A percentile compares a stretch with the other conserved stretches of the same genome.
Evolutionary conservation across 331 rosid genomes (phyloP).

Genomic region (Erythrophleum ivorense): DNA sequence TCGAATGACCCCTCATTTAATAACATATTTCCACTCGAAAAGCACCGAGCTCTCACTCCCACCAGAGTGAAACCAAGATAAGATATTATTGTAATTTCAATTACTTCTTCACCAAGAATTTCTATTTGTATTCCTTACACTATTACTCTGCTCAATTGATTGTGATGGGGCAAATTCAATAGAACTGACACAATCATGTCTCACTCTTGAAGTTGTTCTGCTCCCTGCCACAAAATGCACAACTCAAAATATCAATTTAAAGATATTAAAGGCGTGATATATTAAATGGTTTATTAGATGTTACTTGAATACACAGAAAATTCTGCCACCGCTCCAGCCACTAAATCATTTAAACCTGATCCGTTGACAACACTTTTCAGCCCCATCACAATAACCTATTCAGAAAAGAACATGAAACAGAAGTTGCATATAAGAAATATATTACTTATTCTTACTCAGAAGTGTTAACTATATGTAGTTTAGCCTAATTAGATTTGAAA

Average conservation of each 20-base stretch:
- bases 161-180: conserved; percentile 54
- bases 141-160: conserved; percentile 40
- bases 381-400: conserved; percentile 82
- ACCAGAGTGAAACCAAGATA: conserved; percentile 54
- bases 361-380: conserved; percentile 77
- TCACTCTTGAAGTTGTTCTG: conserved; percentile 37
- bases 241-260: not conserved
- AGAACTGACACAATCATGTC: conserved; percentile 41
- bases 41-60: conserved; percentile 49
- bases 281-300: conserved; percentile 43
- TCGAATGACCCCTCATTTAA: conserved; percentile 63
- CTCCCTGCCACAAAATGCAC: conserved; percentile 48
- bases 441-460: no score
- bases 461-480: no score
- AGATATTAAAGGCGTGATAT: not conserved
- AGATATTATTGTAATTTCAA: conserved; percentile 28
- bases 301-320: conserved; percentile 73
- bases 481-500: no score
- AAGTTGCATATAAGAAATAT: conserved; percentile 10
- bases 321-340: conserved; percentile 59
- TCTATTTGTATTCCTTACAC: conserved; percentile 50
- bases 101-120: conserved; percentile 15
- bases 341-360: conserved; percentile 74
- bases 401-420: conserved; percentile 24
- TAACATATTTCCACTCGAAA: conserved; percentile 73